Base-by-base conservation (phyloP, 768 basidiomycete species). In the Hydnomerulius pinastri region DNA sequence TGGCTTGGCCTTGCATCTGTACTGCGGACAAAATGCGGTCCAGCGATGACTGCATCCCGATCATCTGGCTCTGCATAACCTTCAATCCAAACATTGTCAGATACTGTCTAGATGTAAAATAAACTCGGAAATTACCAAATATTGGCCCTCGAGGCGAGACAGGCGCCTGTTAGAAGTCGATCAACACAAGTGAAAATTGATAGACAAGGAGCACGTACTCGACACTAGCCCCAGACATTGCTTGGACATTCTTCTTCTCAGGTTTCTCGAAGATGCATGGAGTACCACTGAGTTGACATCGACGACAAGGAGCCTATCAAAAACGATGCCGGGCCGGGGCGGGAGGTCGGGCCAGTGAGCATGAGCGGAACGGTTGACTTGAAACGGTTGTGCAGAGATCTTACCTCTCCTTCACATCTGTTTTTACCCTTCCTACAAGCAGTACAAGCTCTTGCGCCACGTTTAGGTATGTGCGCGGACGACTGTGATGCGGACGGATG, bases 21-120 rank as follows among this genome's bases (percentile, higher is more conserved):
- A 92, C 75, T 2, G 81, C 85, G 38, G 78, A 73, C 47, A 93
- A 71, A 63, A 93, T 93, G 44, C 91, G 81, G 70, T 93, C 91
- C 55, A 93, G 68, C 21, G 90, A 87, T 5, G 90, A 87, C 70
- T 93, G 92, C 86, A 93, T 90, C 60, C 91, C 91, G 59, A 93
- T 92, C 88, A 93, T 92, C 66, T 92, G 91, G 71, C 89, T 90
- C 67, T 93, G 90, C 82, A 93, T 89, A 58, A 91, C 86, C 90
- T 90, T 54, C 35, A 30, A 53, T 50, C 20, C 17, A 15, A 29
- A 24, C 25, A 37, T 35, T 18, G 43, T 36, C 38, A 54, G 46
- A 39, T 28, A n/a, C 18, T 10, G 23, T 44, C 37, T 12, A 32
- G 27, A 6, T 20, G 39, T 9, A 23, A 25, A 41, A 8, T 3